Conservation (phyloP, 345 rosid genomes). For the Theobroma cacao region DNA sequence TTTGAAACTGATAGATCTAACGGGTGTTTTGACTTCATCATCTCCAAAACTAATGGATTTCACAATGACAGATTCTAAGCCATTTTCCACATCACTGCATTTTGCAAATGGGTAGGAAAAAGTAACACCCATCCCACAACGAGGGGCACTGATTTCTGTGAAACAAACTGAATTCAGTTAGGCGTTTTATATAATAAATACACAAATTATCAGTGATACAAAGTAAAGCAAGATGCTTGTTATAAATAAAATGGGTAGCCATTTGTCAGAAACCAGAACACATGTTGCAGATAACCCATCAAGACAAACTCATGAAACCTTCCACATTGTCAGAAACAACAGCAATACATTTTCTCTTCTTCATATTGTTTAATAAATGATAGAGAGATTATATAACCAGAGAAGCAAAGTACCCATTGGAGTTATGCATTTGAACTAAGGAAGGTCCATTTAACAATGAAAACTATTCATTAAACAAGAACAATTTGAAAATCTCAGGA, state of each 20-base stretch:
- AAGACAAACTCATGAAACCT: not conserved
- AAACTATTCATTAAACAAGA: not conserved
- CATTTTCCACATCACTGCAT: constrained; percentile 52
- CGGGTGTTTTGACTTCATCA: constrained; percentile 53
- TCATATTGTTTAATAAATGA: not conserved
- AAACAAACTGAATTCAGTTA: not conserved
- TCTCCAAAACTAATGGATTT: constrained; percentile 81
- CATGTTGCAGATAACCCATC: not conserved
- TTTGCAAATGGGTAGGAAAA: constrained; percentile 60
- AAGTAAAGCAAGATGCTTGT: not conserved
- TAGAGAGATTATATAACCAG: not conserved
- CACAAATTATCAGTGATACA: not conserved
- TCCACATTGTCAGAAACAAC: not conserved
- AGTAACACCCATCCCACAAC: constrained; percentile 61
- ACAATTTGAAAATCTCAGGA: not conserved
- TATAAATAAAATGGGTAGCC: not conserved
- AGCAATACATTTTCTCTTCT: not conserved
- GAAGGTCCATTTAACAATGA: not conserved
- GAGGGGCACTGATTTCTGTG: constrained; percentile 27
- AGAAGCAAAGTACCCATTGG: not conserved
- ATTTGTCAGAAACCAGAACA: not conserved
- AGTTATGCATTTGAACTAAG: not conserved
- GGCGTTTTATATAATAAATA: not conserved
- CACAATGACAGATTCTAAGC: constrained; percentile 65
- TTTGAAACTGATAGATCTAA: constrained; percentile 67